phyloP scores from a whole-genome alignment of 1,284 basidiomycete species.

The Ustilago sp. region DNA sequence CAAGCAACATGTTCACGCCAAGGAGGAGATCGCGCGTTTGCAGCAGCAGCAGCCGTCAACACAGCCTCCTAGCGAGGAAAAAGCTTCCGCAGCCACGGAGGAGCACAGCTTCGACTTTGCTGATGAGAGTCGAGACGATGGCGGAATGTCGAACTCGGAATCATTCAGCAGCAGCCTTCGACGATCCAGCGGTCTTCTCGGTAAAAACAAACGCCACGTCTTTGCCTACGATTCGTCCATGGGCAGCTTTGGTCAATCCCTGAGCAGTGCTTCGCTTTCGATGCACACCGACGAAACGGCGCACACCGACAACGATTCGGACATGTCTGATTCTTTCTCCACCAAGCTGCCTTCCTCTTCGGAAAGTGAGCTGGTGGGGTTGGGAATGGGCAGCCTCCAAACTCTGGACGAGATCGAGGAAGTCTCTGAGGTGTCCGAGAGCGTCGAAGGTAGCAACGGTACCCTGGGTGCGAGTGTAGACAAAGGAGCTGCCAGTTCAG shows the following conservation, averaged over 20 bases:
- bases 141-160: constrained; percentile 11
- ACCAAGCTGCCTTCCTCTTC: constrained; percentile 28
- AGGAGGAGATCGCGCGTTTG: constrained; percentile 47
- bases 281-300: constrained; percentile 47
- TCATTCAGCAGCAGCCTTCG: constrained; percentile 25
- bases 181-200: constrained; percentile 35
- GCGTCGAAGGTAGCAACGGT: constrained; percentile 34
- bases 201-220: constrained; percentile 62
- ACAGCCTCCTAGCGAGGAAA: background rate
- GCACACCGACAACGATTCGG: constrained; percentile 45
- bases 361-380: constrained; percentile 35
- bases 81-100: background rate
- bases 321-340: constrained; percentile 31
- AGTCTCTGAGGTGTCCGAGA: constrained; percentile 47
- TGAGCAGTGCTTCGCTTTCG: constrained; percentile 50
- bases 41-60: background rate
- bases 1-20: constrained; percentile 57
- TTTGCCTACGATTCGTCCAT: constrained; percentile 65
- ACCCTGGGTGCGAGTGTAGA: constrained; percentile 17
- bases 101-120: constrained; percentile 27
- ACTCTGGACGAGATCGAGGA: constrained; percentile 59
- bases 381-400: constrained; percentile 49
- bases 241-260: constrained; percentile 57
- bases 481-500: constrained; percentile 14
- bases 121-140: constrained; percentile 36